phyloP scores from a whole-genome alignment of 345 rosid species.

The Melaleuca alternifolia region DNA sequence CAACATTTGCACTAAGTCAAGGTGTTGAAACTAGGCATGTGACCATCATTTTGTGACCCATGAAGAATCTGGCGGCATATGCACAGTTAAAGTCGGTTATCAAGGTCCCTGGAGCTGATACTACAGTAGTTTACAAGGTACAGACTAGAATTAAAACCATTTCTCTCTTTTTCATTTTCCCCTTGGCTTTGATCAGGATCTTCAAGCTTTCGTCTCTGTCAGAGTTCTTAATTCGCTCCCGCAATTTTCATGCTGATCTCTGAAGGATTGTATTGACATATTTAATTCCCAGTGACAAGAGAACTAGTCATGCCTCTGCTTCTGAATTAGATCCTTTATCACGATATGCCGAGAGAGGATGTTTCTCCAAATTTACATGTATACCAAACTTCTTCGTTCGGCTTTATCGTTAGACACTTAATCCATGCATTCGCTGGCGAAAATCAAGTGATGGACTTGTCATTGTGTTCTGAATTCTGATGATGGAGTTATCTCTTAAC shows the following conservation, averaged over 20 bases:
- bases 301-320: background rate
- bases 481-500: background rate
- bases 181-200: no score
- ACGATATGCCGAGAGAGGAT: background rate
- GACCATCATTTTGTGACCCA: conserved; percentile 27
- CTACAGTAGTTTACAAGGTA: background rate
- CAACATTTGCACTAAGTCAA: conserved; percentile 34
- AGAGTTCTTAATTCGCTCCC: no score
- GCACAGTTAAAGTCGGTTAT: no score
- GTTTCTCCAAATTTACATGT: background rate
- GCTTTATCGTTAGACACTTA: background rate
- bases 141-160: background rate
- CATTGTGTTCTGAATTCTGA: background rate
- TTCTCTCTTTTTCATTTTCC: background rate
- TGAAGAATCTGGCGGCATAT: background rate
- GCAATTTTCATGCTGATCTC: background rate
- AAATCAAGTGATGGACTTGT: background rate
- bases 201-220: no score
- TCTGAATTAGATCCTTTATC: background rate
- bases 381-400: background rate
- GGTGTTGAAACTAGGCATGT: conserved; percentile 57
- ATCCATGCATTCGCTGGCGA: background rate
- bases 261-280: background rate
- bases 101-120: background rate
- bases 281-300: background rate